Base-by-base conservation (phyloP, 805 yeast genomes). In the Candida ovalis region DNA sequence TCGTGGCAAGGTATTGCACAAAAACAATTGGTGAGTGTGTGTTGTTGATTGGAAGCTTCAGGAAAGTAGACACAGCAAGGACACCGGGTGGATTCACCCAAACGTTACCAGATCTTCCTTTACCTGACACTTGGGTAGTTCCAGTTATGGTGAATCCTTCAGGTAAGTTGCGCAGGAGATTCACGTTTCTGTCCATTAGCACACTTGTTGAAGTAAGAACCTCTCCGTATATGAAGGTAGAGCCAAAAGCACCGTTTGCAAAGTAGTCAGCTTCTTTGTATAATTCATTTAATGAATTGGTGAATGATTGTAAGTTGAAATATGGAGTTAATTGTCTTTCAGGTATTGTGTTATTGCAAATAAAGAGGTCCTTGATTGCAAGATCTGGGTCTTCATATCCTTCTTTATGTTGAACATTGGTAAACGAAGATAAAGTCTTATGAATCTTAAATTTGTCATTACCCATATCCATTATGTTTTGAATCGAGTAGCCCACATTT, bases 61-160 rank as follows among this genome's bases (percentile, higher is more conserved):
- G 64, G 10, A 88, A 78, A 1, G 82, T 76, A 0, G 97, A 88
- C 6, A 82, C 78, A 0, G 98, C 96, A 65, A 89, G 68, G 1
- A 90, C 95, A 10, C 99, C 99, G 22, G 78, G 75, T 3, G 99
- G 99, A 56, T 88, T 91, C 22, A 94, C 84, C 99, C 99, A 94
- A 2, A 82, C 83, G 55, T 94, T 94, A 1, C 94, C 95, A 15
- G 97, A 96, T 48, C 99, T 79, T 2, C 99, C 99, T 43, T 92
- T 75, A 1, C 99, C 99, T 0, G 89, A 78, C 1, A 88, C 84
- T 65, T 94, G 99, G 3, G 86, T 79, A 1, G 91, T 83, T 0
- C 96, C 97, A 3, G 82, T 75, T 10, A 84, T 65, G 1, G 81
- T 72, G 10, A 82, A 76, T 0, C 96, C 96, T 24, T 81, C 74